Evolutionary conservation across 768 basidiomycete genomes (phyloP).

Genomic region (Hortiboletus campestris): DNA sequence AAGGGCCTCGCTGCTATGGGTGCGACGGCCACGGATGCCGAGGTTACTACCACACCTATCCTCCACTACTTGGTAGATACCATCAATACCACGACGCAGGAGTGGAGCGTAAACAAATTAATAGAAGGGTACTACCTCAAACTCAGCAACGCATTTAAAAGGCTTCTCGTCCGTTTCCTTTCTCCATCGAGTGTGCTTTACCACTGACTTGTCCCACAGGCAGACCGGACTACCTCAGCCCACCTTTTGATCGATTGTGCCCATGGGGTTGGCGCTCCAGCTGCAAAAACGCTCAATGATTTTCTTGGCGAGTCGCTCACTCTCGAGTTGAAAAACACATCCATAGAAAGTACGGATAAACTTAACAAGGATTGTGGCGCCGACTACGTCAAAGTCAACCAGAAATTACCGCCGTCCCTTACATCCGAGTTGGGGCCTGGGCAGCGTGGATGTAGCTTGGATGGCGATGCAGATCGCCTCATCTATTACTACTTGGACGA

Average conservation of each 20-base stretch:
- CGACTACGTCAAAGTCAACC: constrained; percentile 94
- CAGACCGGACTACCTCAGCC: constrained; percentile 51
- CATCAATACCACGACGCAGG: constrained; percentile 80
- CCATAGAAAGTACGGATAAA: constrained; percentile 59
- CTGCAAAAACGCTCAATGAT: constrained; percentile 58
- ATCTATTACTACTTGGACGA: constrained; percentile 94
- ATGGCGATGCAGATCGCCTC: constrained; percentile 96
- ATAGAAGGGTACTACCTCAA: constrained; percentile 83
- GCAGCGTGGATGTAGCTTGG: constrained; percentile 87
- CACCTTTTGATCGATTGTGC: constrained; percentile 92
- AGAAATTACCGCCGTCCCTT: constrained; percentile 81
- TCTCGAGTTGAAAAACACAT: constrained; percentile 68
- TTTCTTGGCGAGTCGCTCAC: constrained; percentile 61
- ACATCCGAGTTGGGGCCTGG: constrained; percentile 59
- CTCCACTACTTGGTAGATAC: constrained; percentile 92
- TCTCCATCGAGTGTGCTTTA: not conserved
- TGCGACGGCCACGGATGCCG: constrained; percentile 69
- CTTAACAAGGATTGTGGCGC: constrained; percentile 91
- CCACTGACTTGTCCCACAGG: constrained; percentile 36
- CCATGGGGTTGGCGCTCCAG: constrained; percentile 91
- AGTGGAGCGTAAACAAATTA: constrained; percentile 77
- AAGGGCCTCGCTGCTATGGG: constrained; percentile 78
- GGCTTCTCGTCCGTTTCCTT: constrained; percentile 66
- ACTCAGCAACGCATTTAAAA: constrained; percentile 79
- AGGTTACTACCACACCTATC: constrained; percentile 90